Conservation (phyloP, 768 basidiomycete genomes). For the Zangia roseola region DNA sequence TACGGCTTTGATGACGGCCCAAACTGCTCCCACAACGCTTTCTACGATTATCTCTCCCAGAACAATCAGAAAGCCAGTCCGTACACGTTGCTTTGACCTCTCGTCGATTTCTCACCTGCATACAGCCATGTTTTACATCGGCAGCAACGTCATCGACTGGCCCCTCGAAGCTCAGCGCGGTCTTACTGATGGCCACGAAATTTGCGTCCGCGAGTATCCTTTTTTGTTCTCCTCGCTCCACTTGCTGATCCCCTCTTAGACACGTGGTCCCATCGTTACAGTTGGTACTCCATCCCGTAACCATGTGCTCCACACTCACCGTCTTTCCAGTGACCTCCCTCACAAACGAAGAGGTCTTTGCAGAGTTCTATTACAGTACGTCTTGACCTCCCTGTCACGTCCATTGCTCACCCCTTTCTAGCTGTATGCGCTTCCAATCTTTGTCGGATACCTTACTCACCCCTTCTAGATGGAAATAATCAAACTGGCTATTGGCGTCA, state of each 20-base stretch:
- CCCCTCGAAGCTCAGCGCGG: conserved; percentile 56
- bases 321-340: conserved; percentile 50
- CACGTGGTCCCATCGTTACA: conserved; percentile 42
- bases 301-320: not conserved
- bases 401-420: conserved; percentile 11
- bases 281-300: conserved; percentile 29
- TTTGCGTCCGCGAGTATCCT: conserved; percentile 55
- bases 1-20: conserved; percentile 68
- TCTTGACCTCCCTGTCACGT: not conserved
- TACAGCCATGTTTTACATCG: conserved; percentile 61
- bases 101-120: not conserved
- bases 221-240: not conserved
- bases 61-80: conserved; percentile 58
- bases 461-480: conserved; percentile 45
- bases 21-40: conserved; percentile 61
- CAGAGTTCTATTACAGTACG: conserved; percentile 75
- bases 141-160: conserved; percentile 56
- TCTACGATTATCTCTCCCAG: conserved; percentile 51
- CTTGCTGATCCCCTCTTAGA: conserved; percentile 12
- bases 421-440: conserved; percentile 18
- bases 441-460: not conserved
- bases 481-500: conserved; percentile 53
- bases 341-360: conserved; percentile 64
- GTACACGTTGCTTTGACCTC: not conserved
- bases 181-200: conserved; percentile 55